Evolutionary conservation across 2,329 filamentous ascomycete species (phyloP), one percentile per base, ranked within the genome.

Genomic region (Beauveria varroae): DNA sequence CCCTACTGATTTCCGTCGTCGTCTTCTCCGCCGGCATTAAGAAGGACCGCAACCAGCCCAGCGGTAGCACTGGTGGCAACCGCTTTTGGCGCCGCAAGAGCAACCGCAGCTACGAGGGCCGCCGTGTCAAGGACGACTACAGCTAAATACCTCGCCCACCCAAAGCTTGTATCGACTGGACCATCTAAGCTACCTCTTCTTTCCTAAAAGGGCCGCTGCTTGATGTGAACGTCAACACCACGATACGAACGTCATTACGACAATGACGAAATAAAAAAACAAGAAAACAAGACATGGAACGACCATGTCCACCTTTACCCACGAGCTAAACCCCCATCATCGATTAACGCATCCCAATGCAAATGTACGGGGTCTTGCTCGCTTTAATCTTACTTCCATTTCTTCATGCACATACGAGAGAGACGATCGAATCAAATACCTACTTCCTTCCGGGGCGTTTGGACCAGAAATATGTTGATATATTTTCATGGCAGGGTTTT

Each of bases 121-220:
- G 80, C 60, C 79, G 86, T 14, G 86, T 89, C 67, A 90, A 90
- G 81, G 86, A 89, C 28, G 86, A 89, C 64, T 90, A 89, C 69
- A 78, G 81, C 51, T 86, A 77, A 76, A 64, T 24, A 43, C 51
- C 12, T 26, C 30, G 28, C 3, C 52, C 51, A 61, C 51, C 55
- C 16, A 26, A 46, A 34, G 8, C 58, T 43, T 20, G 40, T 46
- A 60, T 54, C 57, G 57, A 20, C 47, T 9, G 57, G 34, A 37
- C 12, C 10, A 14, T 37, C 12, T 16, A 16, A 14, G 5, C 34
- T 16, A 12, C 34, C 34, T 20, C 9, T 40, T 40, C 24, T 9
- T 28, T 20, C 18, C 12, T 1, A 6, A 18, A 18, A 37, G 26
- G 2, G 41, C 14, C 4, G 3, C 44, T 30, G 12, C 49, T 37